Evolutionary conservation across 192 early-diverging fungal genomes (phyloP).

Genomic region (Linnemannia hyalina): DNA sequence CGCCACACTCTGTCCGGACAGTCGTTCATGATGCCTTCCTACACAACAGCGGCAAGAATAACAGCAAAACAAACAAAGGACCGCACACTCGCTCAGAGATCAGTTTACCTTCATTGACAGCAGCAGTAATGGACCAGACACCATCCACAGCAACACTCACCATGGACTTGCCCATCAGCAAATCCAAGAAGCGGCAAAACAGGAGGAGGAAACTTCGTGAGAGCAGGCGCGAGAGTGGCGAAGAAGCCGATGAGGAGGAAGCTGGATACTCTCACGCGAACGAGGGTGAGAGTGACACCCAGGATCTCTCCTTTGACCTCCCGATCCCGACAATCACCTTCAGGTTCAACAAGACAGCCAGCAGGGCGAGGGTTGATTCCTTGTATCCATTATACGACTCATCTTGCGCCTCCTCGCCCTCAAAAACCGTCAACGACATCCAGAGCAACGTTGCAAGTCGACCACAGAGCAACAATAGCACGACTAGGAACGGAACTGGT

Average conservation of each 20-base stretch:
- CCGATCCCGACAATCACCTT: background rate
- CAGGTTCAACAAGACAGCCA: background rate
- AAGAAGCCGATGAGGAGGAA: conserved; percentile 1
- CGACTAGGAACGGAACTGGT: background rate
- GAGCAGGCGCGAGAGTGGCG: background rate
- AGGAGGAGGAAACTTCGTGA: conserved; percentile 5
- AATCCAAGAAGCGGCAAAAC: conserved; percentile 17
- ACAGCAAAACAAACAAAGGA: background rate
- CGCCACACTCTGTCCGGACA: conserved; percentile 3
- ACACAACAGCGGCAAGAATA: background rate
- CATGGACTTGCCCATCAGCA: background rate
- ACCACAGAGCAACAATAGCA: background rate
- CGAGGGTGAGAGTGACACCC: background rate
- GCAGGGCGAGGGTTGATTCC: conserved; percentile 7
- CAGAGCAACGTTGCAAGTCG: conserved; percentile 35
- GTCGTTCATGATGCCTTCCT: background rate
- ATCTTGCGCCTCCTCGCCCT: conserved; percentile 29
- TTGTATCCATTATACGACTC: conserved; percentile 34
- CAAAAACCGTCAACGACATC: conserved; percentile 18
- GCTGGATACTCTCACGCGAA: background rate
- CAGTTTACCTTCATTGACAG: background rate
- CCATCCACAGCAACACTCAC: background rate
- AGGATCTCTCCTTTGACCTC: background rate
- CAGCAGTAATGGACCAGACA: background rate
- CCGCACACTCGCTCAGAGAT: background rate